A percentile compares a stretch with the other conserved stretches of the same genome.
phyloP scores from a whole-genome alignment of 1,284 basidiomycete species.

The Leccinum angustisporum region DNA sequence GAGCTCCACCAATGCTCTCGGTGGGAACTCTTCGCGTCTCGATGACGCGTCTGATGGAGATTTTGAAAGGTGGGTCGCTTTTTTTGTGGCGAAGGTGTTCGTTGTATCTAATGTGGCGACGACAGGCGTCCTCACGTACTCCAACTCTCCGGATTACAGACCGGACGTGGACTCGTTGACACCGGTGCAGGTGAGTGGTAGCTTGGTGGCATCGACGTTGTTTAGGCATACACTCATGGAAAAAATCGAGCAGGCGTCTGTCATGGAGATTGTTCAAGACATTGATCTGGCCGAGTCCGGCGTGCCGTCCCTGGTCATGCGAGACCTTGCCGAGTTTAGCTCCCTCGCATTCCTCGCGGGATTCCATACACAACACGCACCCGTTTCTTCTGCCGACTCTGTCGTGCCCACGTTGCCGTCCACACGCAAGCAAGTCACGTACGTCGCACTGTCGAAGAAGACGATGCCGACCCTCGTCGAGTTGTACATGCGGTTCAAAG shows the following conservation, averaged over 20 bases:
- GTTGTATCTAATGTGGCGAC: not conserved
- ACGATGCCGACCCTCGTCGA: conserved; percentile 83
- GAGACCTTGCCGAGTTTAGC: conserved; percentile 82
- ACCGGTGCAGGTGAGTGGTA: conserved; percentile 71
- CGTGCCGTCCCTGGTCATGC: conserved; percentile 71
- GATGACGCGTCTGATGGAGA: conserved; percentile 60
- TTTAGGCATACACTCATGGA: conserved; percentile 1
- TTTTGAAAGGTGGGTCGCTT: conserved; percentile 64
- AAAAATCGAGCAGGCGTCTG: conserved; percentile 48
- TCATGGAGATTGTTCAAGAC: conserved; percentile 66
- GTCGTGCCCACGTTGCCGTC: conserved; percentile 34
- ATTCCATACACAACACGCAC: conserved; percentile 50
- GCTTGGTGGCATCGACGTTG: not conserved
- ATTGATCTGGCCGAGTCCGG: conserved; percentile 66
- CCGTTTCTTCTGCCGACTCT: conserved; percentile 11
- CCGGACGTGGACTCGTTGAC: conserved; percentile 84
- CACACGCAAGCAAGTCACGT: conserved; percentile 70
- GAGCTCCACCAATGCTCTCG: conserved; percentile 19
- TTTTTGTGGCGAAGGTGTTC: not conserved
- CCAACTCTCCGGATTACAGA: conserved; percentile 80
- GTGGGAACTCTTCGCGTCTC: conserved; percentile 45
- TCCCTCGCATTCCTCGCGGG: conserved; percentile 83
- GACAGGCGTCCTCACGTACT: conserved; percentile 76
- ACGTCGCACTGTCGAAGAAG: conserved; percentile 84
- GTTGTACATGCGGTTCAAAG: conserved; percentile 66